Conservation (phyloP, 169 alveolate species). For the Cytauxzoon felis region DNA sequence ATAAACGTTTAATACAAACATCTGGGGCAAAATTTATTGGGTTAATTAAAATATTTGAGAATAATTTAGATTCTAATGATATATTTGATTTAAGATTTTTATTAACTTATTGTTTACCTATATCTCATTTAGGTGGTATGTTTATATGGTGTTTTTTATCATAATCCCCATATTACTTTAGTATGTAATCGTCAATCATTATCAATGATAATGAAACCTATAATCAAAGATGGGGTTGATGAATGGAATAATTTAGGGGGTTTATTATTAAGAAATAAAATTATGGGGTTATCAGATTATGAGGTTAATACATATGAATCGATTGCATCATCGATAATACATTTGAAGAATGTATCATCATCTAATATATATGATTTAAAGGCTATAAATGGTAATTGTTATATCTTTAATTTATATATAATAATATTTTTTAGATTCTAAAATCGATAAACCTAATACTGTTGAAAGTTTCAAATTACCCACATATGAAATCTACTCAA, state of each 20-base stretch:
- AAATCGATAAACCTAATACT: not conserved
- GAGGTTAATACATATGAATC: slow-evolving; percentile 53
- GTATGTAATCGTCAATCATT: slow-evolving; percentile 59
- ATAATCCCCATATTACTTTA: not conserved
- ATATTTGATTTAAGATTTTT: slow-evolving; percentile 33
- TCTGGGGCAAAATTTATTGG: slow-evolving; percentile 61
- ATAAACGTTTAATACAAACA: slow-evolving; percentile 30
- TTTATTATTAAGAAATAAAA: slow-evolving; percentile 1
- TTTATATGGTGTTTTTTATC: not conserved
- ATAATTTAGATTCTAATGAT: not conserved
- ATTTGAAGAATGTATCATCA: not conserved
- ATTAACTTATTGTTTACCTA: slow-evolving; percentile 44
- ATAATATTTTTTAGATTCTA: not conserved
- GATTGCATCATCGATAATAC: not conserved
- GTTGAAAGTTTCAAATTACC: slow-evolving; percentile 16
- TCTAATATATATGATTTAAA: slow-evolving; percentile 40
- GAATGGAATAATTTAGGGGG: slow-evolving; percentile 40
- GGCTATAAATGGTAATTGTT: not conserved
- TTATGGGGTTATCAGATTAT: slow-evolving; percentile 31
- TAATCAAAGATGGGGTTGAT: slow-evolving; percentile 11
- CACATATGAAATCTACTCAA: slow-evolving; percentile 31
- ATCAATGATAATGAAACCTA: not conserved
- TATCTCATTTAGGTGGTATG: slow-evolving; percentile 54
- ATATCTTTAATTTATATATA: not conserved
- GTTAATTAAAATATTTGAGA: slow-evolving; percentile 30